Conservation (phyloP, 805 yeast genomes). For the Saccharomycopsis fermentans region DNA sequence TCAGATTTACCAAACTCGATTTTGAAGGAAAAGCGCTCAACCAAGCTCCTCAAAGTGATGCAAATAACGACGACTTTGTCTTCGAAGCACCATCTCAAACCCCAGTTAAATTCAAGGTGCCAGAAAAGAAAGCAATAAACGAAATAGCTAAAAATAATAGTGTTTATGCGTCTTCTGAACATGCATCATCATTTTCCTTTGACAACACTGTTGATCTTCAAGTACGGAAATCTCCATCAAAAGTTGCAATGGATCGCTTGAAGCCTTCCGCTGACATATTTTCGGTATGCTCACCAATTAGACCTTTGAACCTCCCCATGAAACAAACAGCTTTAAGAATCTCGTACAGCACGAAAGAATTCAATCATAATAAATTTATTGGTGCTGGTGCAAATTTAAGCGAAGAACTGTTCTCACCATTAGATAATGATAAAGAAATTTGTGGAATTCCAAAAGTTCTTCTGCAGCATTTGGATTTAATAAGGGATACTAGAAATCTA, state of each 20-base stretch:
- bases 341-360: conserved; percentile 9
- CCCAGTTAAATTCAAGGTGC: neutral
- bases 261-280: neutral
- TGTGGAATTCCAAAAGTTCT: neutral
- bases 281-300: neutral
- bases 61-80: neutral
- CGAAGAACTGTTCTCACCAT: conserved; percentile 5
- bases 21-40: neutral
- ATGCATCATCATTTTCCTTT: neutral
- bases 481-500: neutral
- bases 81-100: neutral
- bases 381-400: neutral
- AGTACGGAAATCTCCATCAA: neutral
- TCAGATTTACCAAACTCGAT: neutral
- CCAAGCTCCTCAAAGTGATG: neutral
- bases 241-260: neutral
- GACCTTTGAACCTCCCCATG: neutral
- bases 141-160: neutral
- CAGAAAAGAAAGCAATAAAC: neutral
- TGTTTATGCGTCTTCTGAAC: neutral
- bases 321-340: neutral
- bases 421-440: conserved; percentile 11
- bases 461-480: neutral
- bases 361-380: conserved; percentile 10
- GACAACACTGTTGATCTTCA: neutral